Percentiles rank a stretch among this genome's conserved stretches.
phyloP scores from a whole-genome alignment of 1,139 yeast genomes.

The Pneumocystis murina region DNA sequence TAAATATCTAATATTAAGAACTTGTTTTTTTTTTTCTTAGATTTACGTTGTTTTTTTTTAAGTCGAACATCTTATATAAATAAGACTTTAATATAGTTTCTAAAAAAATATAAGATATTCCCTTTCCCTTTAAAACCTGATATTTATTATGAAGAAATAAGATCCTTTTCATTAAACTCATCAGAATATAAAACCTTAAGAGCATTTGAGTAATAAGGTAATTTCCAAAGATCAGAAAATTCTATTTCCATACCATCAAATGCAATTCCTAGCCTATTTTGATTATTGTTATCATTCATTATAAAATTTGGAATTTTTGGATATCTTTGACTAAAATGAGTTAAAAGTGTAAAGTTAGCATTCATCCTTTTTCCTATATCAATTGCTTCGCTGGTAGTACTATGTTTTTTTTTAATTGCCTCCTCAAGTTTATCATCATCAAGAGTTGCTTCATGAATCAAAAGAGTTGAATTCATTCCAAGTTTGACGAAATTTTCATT shows the following conservation, averaged over 20 bases:
- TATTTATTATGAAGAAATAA: neutral
- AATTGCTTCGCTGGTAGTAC: constrained; percentile 84
- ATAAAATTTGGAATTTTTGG: constrained; percentile 32
- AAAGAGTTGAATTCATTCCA: constrained; percentile 56
- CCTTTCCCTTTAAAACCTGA: neutral
- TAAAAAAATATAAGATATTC: neutral
- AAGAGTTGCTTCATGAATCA: constrained; percentile 86
- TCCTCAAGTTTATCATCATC: constrained; percentile 70
- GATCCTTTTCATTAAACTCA: neutral
- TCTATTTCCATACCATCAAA: constrained; percentile 3
- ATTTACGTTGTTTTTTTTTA: neutral
- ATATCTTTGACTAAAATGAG: constrained; percentile 87
- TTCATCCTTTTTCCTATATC: constrained; percentile 50
- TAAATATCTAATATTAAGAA: neutral
- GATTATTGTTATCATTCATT: constrained; percentile 3
- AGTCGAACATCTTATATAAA: neutral
- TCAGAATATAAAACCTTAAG: neutral
- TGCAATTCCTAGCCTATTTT: constrained; percentile 2
- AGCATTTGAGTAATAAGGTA: neutral
- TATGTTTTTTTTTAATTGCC: constrained; percentile 69
- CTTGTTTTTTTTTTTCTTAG: neutral
- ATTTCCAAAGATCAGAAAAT: neutral
- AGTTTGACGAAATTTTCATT: constrained; percentile 44
- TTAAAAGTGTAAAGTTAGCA: constrained; percentile 55
- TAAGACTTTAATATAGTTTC: no score